Base-by-base conservation (phyloP, 306 rosid genomes). In the Nissolia schottii region DNA sequence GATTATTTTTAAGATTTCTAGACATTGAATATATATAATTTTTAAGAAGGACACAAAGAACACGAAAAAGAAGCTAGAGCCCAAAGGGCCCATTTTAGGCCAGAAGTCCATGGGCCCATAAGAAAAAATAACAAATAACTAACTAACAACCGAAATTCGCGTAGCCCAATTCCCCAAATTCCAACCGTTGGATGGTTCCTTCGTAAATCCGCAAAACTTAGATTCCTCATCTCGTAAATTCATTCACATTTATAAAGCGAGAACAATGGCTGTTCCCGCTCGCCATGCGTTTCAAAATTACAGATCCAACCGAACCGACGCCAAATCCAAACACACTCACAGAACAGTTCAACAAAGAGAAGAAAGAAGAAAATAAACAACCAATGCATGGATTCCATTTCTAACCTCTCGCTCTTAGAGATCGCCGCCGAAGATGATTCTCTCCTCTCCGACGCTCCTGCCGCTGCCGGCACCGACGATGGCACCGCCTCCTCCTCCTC, bases 361-460 rank as follows among this genome's bases (percentile, higher is more conserved):
- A 67, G 0, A 1, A 40, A 76, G 56, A 58, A 55, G 22, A 25
- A 5, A 48, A 69, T n/a, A n/a, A n/a, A n/a, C n/a, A n/a, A n/a
- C n/a, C n/a, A n/a, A n/a, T n/a, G n/a, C 40, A 83, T 92, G 92
- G 92, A 87, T 56, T 79, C 91, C 62, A 81, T 87, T 48, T 75
- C 90, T 54, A 84, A 90, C 27, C 87, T 86, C 67, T 73, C 92
- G 10, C 92, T 92, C 80, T 48, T 92, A 25, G 96, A 93, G 60
- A 85, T 92, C 81, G 49, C 82, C 9, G 85, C 57, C 10, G 98
- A 90, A 71, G 98, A 92, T 80, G 95, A 92, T 82, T 85, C 90
- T 45, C 86, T 86, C 3, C 82, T 90, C 6, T 80, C 64, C 43
- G 69, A n/a, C 2, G 37, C n/a, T 51, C 48, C 82, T 19, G 25